These are phyloP conservation scores for Rhynchosporium graminicola DNA, from an alignment of 2,329 filamentous ascomycete species.

Conservation along the genomic window DNA sequence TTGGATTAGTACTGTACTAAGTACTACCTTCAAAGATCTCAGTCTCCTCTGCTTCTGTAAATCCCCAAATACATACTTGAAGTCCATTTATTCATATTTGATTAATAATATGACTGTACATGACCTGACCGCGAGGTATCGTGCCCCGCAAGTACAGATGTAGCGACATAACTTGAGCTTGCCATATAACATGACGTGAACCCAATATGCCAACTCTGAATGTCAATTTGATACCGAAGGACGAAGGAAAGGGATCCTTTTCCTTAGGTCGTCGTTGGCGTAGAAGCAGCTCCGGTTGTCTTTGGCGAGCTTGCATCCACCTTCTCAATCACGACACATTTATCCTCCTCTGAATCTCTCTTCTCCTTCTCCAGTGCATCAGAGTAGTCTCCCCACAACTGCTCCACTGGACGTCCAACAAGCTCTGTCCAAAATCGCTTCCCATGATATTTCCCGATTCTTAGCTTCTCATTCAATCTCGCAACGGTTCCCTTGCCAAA, in stretches of 20 bases:
- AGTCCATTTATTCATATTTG: neutral
- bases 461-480: constrained; percentile 67
- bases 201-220: neutral
- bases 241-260: neutral
- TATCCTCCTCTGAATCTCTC: constrained; percentile 35
- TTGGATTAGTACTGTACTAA: too few species aligned
- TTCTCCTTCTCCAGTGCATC: constrained; percentile 38
- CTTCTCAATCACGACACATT: constrained; percentile 38
- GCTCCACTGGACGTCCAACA: constrained; percentile 63
- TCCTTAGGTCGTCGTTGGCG: neutral
- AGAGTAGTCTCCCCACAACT: constrained; percentile 76
- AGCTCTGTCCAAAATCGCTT: constrained; percentile 67
- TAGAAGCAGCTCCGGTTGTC: neutral
- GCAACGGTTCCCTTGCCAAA: constrained; percentile 62
- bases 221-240: neutral
- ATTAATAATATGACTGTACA: neutral
- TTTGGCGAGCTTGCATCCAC: constrained; percentile 27
- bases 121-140: constrained; percentile 7
- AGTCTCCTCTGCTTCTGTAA: too few species aligned
- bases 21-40: too few species aligned
- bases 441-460: constrained; percentile 63
- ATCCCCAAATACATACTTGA: neutral
- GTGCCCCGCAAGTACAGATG: constrained; percentile 4
- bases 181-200: neutral
- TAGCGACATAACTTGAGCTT: too few species aligned